phyloP scores from a whole-genome alignment of 192 early-diverging fungal species.

The Entophlyctis luteolus region DNA sequence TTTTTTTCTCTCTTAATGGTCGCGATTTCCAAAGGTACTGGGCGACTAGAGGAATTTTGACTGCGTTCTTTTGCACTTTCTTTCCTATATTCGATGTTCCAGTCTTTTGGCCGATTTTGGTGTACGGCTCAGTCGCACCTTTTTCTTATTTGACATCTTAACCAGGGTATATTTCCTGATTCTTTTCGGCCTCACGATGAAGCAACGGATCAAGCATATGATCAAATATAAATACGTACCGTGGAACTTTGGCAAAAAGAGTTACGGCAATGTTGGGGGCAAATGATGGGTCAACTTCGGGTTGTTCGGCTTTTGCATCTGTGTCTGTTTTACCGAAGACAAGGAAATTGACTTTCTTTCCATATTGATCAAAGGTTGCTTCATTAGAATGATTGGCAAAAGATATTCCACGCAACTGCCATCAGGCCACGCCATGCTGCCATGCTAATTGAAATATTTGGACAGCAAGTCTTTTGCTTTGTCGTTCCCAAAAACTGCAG shows the following conservation, averaged over 20 bases:
- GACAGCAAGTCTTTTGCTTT: no score
- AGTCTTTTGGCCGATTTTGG: constrained; percentile 97
- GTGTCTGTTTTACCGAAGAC: no score
- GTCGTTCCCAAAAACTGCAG: constrained; percentile 11
- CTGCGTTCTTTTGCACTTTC: constrained; percentile 84
- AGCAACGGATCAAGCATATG: constrained; percentile 96
- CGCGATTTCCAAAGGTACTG: no score
- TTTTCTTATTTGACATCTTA: neutral
- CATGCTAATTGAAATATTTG: no score
- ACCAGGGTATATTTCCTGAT: constrained; percentile 84
- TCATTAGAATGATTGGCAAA: no score
- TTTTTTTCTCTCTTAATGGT: no score
- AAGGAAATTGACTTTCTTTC: no score
- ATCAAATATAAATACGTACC: constrained; percentile 75
- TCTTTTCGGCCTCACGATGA: constrained; percentile 93
- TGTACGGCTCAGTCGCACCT: constrained; percentile 38
- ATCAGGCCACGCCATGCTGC: no score
- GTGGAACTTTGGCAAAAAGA: constrained; percentile 50
- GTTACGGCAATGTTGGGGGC: neutral
- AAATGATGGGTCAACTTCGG: no score
- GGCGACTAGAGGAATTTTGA: constrained; percentile 72
- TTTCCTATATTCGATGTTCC: constrained; percentile 88
- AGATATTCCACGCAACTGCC: no score
- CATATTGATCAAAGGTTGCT: no score
- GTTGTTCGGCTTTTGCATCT: no score